phyloP scores from a whole-genome alignment of 306 rosid genomes.

The Vigna trinervia region DNA sequence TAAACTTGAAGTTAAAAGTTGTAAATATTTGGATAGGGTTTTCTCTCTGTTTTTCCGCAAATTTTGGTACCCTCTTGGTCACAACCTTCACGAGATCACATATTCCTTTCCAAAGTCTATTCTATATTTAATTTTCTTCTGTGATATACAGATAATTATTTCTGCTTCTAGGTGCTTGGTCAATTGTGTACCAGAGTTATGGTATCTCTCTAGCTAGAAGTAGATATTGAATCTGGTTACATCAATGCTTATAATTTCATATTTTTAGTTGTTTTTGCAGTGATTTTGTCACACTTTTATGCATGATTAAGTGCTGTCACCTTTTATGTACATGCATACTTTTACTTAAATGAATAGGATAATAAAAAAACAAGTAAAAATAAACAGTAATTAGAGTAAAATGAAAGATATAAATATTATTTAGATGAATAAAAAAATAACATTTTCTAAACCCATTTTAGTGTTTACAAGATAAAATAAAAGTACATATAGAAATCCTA shows the following conservation, averaged over 20 bases:
- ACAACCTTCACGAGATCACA: slow-evolving; percentile 4
- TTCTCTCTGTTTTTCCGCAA: slow-evolving; percentile 28
- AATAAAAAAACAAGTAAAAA: background rate
- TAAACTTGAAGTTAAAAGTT: no score
- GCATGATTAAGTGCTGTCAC: slow-evolving; percentile 15
- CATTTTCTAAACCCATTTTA: no score
- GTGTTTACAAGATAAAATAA: background rate
- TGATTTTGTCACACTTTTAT: slow-evolving; percentile 8
- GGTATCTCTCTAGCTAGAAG: slow-evolving; percentile 35
- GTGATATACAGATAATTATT: slow-evolving; percentile 45
- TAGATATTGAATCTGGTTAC: slow-evolving; percentile 1
- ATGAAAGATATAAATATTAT: background rate
- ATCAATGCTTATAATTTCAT: background rate
- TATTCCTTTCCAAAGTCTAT: background rate
- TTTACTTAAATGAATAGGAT: background rate
- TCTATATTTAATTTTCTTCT: slow-evolving; percentile 26
- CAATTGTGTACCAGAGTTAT: slow-evolving; percentile 34
- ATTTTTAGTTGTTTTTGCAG: background rate
- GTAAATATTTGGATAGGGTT: no score
- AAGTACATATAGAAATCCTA: background rate
- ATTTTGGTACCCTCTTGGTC: slow-evolving; percentile 31
- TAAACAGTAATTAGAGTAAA: background rate
- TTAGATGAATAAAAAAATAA: no score
- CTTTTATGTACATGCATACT: background rate
- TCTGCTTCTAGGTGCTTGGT: slow-evolving; percentile 39